Evolutionary conservation across 2,329 filamentous ascomycete genomes (phyloP).

Genomic region (Aureobasidium sp.): DNA sequence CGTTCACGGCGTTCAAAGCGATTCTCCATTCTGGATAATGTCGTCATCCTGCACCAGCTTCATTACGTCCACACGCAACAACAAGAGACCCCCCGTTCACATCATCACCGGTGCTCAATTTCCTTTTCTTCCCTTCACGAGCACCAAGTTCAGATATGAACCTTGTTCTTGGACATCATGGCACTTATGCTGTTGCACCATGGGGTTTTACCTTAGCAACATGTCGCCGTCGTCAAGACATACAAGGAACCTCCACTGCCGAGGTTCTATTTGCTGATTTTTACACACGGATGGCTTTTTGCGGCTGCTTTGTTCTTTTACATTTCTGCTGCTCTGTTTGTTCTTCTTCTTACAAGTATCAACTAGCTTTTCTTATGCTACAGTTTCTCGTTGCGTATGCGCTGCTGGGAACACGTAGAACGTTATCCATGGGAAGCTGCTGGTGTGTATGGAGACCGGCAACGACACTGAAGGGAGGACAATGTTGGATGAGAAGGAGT

Average conservation of each 20-base stretch:
- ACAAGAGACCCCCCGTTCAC: constrained; percentile 4
- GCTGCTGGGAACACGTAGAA: background rate
- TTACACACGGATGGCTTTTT: background rate
- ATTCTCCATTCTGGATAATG: constrained; percentile 14
- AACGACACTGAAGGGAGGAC: background rate
- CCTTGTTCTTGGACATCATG: constrained; percentile 3
- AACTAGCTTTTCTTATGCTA: constrained; percentile 11
- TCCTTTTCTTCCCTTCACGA: background rate
- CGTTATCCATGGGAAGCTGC: constrained; percentile 1
- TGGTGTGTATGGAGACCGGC: background rate
- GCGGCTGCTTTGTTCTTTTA: constrained; percentile 1
- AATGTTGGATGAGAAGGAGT: constrained; percentile 5
- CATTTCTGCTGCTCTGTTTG: constrained; percentile 11
- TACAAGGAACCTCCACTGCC: background rate
- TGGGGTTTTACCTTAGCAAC: background rate
- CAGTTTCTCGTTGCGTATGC: constrained; percentile 1
- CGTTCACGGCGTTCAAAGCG: constrained; percentile 15
- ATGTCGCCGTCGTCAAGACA: constrained; percentile 3
- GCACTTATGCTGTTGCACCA: background rate
- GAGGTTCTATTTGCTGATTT: background rate
- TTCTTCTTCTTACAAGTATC: constrained; percentile 13
- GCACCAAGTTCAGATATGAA: background rate
- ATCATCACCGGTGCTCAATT: constrained; percentile 4
- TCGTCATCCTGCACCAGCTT: background rate
- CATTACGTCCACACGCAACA: constrained; percentile 12